These are phyloP conservation scores for Calonectria hongkongensis DNA, from an alignment of 2,329 filamentous ascomycete genomes.

Conservation along the genomic window DNA sequence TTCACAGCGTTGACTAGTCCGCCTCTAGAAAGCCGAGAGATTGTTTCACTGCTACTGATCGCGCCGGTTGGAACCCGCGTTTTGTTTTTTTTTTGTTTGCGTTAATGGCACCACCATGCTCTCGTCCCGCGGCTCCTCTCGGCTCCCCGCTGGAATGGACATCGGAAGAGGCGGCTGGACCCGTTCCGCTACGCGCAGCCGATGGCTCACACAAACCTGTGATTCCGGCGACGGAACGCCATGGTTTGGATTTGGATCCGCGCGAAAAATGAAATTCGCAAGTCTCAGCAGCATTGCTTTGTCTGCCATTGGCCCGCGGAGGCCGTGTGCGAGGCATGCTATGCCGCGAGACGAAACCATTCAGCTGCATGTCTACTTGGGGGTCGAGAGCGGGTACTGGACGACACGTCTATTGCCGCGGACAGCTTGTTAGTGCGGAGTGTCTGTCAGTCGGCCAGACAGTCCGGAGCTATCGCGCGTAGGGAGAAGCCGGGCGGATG, in stretches of 20 bases:
- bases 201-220: slow-evolving; percentile 11
- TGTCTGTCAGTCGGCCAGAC: background rate
- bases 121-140: slow-evolving; percentile 15
- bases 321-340: background rate
- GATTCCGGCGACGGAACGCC: background rate
- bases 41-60: background rate
- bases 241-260: background rate
- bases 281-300: background rate
- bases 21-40: background rate
- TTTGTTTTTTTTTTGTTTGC: slow-evolving; percentile 9
- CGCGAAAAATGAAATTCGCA: background rate
- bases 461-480: slow-evolving; percentile 6
- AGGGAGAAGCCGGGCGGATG: slow-evolving; percentile 29
- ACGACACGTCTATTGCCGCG: background rate
- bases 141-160: slow-evolving; percentile 27
- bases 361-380: background rate
- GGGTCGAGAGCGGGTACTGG: too few species aligned
- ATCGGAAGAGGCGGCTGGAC: slow-evolving; percentile 27
- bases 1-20: background rate
- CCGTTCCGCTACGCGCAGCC: slow-evolving; percentile 28
- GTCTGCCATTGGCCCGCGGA: background rate
- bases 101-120: background rate
- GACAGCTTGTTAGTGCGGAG: background rate
- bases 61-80: background rate
- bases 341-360: background rate